Conservation (phyloP, 2,329 filamentous ascomycete species). For the Neocucurbitaria cava region DNA sequence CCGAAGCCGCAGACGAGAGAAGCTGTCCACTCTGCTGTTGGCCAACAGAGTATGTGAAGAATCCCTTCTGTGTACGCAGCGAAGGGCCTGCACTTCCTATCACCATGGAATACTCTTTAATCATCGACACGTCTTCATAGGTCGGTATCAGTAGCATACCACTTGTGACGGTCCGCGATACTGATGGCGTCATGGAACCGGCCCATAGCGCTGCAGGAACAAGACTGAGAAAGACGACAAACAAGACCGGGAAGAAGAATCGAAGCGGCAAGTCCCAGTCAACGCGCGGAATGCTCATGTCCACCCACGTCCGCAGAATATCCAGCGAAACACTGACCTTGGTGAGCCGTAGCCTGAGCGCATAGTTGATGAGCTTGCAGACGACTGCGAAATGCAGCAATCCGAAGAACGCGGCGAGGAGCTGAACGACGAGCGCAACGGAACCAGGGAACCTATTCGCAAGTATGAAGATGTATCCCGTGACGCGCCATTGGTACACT, state of each 20-base stretch:
- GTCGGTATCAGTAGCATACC: constrained; percentile 29
- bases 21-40: constrained; percentile 31
- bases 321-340: constrained; percentile 35
- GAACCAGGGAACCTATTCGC: constrained; percentile 31
- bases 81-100: constrained; percentile 33
- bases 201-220: constrained; percentile 38
- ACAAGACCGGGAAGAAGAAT: constrained; percentile 34
- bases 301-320: constrained; percentile 36
- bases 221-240: constrained; percentile 31
- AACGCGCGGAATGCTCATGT: constrained; percentile 31
- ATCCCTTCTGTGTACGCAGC: constrained; percentile 28
- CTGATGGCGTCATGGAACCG: constrained; percentile 37
- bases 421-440: constrained; percentile 32
- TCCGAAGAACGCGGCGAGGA: constrained; percentile 36
- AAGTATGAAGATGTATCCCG: constrained; percentile 24
- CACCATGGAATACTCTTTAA: constrained; percentile 37
- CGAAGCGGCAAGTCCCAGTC: constrained; percentile 39
- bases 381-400: constrained; percentile 37
- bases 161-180: constrained; percentile 20
- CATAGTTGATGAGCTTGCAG: constrained; percentile 39
- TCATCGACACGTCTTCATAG: constrained; percentile 33
- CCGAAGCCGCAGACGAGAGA: constrained; percentile 31
- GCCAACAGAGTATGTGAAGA: constrained; percentile 37
- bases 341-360: constrained; percentile 29
- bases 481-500: constrained; percentile 28